Conservation (phyloP, 441 rosid species). For the Euphorbia celastroides region DNA sequence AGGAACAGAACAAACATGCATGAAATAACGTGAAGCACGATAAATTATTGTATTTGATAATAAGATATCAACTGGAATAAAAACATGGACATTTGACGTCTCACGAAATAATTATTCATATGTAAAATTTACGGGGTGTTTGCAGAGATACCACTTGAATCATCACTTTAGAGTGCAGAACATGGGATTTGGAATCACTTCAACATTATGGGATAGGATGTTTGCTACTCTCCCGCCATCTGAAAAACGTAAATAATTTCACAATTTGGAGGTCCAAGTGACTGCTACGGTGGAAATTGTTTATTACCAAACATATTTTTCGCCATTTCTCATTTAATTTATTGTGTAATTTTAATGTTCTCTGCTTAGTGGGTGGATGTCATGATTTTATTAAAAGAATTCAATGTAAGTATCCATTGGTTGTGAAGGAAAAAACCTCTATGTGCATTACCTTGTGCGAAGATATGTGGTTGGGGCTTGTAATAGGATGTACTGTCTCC, state of each 20-base stretch:
- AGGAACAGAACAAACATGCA: no score
- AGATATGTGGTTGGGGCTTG: no score
- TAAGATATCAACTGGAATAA: no score
- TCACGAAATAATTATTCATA: no score
- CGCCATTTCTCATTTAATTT: constrained; percentile 6
- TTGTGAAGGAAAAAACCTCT: background rate
- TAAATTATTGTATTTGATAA: no score
- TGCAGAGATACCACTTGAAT: constrained; percentile 94
- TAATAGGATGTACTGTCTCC: no score
- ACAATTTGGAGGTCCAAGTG: constrained; percentile 17
- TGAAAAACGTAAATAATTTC: constrained; percentile 37
- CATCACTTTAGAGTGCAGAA: constrained; percentile 90
- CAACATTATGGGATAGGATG: constrained; percentile 79
- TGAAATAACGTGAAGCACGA: no score
- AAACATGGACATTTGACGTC: no score
- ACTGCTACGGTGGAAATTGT: background rate
- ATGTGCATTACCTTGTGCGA: no score
- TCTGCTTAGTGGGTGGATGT: background rate
- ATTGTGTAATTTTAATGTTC: constrained; percentile 4
- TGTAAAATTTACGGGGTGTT: no score
- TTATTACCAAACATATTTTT: constrained; percentile 18
- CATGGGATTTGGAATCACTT: constrained; percentile 93
- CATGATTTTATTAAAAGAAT: constrained; percentile 10
- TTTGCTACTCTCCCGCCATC: constrained; percentile 79
- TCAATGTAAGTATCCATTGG: constrained; percentile 14